Percentiles rank a stretch among this genome's conserved stretches.
Conservation (phyloP, 2,329 filamentous ascomycete genomes). For the Clonostachys rhizophaga region DNA sequence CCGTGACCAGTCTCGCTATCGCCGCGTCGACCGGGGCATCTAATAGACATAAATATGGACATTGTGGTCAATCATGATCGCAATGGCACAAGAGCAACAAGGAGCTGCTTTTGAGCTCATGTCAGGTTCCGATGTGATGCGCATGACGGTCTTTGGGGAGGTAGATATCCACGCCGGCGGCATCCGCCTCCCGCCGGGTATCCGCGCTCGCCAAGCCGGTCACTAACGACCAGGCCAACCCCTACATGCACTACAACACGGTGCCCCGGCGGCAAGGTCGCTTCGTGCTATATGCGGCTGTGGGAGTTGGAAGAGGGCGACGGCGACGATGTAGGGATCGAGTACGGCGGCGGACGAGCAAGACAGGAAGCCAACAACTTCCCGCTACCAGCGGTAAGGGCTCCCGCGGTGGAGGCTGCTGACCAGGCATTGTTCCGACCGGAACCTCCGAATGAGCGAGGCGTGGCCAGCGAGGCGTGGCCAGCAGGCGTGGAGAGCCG, state of each 20-base stretch:
- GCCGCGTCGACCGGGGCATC: conserved; percentile 93
- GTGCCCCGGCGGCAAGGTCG: conserved; percentile 41
- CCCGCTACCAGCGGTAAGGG: too few relatives aligned
- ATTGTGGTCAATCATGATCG: too few relatives aligned
- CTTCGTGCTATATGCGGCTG: conserved; percentile 75
- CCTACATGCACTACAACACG: conserved; percentile 85
- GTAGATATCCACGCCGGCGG: conserved; percentile 42
- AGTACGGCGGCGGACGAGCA: conserved; percentile 30
- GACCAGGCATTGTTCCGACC: too few relatives aligned
- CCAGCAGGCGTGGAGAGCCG: too few relatives aligned
- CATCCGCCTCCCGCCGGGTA: conserved; percentile 41
- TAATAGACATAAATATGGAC: conserved; percentile 36
- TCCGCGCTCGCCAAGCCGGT: conserved; percentile 45
- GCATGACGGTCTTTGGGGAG: conserved; percentile 29
- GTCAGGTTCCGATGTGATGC: too few relatives aligned
- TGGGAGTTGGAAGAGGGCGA: conserved; percentile 90
- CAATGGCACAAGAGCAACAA: too few relatives aligned
- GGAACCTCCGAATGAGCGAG: too few relatives aligned
- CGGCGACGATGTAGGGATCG: conserved; percentile 44
- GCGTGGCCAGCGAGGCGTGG: too few relatives aligned
- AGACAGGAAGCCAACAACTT: neutral
- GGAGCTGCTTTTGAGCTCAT: too few relatives aligned
- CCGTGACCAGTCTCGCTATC: conserved; percentile 91
- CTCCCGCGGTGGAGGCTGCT: too few relatives aligned
- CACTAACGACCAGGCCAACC: conserved; percentile 60